Evolutionary conservation across 805 yeast genomes (phyloP), one percentile per base, ranked within the genome.

Genomic region (Wickerhamomyces subpelliculosus): DNA sequence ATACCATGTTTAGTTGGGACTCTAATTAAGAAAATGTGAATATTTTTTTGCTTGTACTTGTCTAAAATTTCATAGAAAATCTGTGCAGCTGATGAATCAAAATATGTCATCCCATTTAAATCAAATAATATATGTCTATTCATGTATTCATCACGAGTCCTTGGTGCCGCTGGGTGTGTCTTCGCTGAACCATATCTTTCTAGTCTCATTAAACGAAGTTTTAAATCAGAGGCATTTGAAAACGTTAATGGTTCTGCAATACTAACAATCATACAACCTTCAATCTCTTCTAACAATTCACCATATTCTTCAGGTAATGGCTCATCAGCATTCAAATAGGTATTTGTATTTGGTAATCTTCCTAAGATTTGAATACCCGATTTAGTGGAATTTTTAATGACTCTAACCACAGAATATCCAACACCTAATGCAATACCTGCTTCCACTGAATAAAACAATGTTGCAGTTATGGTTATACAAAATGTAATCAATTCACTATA

Each of bases 371-470:
- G 96, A 42, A 88, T 85, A 45, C 95, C 69, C 2, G 96, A 88
- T 39, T 73, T 68, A 0, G 95, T 78, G 2, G 95, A 80, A 54
- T 85, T 86, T 46, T 76, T 82, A 23, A 88, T 73, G 5, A 90
- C 89, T 40, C 94, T 66, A 25, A 89, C 67, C 16, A 90, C 63
- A 30, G 94, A 87, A 48, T 86, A 84, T 0, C 76, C 75, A 34
- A 85, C 78, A 0, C 98, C 97, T n/a, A 86, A 72, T 3, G 83
- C 78, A 34, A 93, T 86, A 2, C 98, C 97, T 13, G 83, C 78
- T 57, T 90, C 96, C 55, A 89, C 79, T 0, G 97, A 87, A 57
- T 72, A 80, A 47, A 78, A 73, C 18, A 84, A 54, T 0, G 95
- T 81, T 1, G 79, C 70, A 2, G 69, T 29, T 7, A 84, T 64